Evolutionary conservation across 371 early-diverging fungal genomes (phyloP).

Genomic region (Circinella minor): DNA sequence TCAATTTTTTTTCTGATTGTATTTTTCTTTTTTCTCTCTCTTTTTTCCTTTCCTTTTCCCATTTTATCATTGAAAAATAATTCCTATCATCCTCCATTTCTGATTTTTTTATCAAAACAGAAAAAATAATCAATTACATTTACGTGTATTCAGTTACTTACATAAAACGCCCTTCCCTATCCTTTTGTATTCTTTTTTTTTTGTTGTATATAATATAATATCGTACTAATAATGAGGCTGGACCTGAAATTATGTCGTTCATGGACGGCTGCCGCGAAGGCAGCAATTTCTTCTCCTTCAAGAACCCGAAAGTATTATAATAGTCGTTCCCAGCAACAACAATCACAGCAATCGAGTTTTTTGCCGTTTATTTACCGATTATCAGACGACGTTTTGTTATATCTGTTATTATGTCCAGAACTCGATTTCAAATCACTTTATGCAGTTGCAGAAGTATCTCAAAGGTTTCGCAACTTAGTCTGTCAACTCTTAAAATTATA

Average conservation of each 20-base stretch:
- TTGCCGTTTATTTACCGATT: conserved; percentile 1
- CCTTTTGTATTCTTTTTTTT: background rate
- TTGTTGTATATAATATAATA: background rate
- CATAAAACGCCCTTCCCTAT: no score
- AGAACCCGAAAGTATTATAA: background rate
- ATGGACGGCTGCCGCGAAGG: background rate
- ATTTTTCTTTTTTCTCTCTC: background rate
- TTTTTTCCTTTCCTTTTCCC: background rate
- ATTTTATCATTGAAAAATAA: background rate
- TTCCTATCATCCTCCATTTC: no score
- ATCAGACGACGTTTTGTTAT: conserved; percentile 17
- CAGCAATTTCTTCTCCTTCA: background rate
- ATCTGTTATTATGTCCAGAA: conserved; percentile 12
- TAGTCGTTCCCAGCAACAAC: background rate
- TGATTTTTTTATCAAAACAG: no score
- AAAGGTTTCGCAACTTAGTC: conserved; percentile 7
- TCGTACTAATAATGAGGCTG: background rate
- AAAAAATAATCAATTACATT: no score
- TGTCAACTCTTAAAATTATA: conserved; percentile 13
- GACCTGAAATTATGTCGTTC: background rate
- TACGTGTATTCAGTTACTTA: no score
- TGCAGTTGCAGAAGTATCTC: conserved; percentile 13
- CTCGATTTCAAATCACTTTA: conserved; percentile 18
- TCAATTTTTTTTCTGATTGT: background rate
- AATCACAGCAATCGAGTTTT: background rate